Evolutionary conservation across 352 stramenopile genomes (phyloP).

Genomic region (Aphanomyces stellatus): DNA sequence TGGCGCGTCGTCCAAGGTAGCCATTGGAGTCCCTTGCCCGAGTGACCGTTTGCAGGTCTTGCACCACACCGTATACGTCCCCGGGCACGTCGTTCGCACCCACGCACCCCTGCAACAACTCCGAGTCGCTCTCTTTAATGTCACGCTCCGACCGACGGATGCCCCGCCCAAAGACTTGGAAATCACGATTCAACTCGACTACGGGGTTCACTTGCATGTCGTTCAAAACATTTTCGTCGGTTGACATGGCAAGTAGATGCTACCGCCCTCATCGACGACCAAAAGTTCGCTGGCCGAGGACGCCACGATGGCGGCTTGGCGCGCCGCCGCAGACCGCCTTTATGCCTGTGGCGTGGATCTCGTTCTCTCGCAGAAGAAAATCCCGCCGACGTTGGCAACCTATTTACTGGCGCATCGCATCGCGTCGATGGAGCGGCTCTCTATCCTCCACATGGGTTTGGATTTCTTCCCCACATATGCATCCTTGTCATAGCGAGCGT

Average conservation of each 20-base stretch:
- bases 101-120: neutral
- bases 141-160: neutral
- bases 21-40: neutral
- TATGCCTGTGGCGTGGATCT: neutral
- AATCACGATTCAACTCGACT: neutral
- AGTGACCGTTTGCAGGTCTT: neutral
- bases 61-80: neutral
- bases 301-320: neutral
- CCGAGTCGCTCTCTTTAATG: neutral
- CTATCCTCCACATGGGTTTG: slow-evolving; percentile 1
- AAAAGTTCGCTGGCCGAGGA: neutral
- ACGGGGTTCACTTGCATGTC: neutral
- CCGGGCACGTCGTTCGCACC: neutral
- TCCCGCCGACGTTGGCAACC: neutral
- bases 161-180: neutral
- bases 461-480: neutral
- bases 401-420: neutral
- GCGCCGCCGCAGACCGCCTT: neutral
- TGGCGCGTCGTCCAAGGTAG: no score
- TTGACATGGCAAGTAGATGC: neutral
- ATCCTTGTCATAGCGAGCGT: neutral
- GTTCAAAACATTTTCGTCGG: no score
- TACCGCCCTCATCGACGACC: neutral
- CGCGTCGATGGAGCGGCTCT: neutral
- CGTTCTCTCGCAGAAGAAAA: slow-evolving; percentile 14